Base-by-base conservation (phyloP, 352 stramenopile genomes). In the Pythium pectinolyticum region DNA sequence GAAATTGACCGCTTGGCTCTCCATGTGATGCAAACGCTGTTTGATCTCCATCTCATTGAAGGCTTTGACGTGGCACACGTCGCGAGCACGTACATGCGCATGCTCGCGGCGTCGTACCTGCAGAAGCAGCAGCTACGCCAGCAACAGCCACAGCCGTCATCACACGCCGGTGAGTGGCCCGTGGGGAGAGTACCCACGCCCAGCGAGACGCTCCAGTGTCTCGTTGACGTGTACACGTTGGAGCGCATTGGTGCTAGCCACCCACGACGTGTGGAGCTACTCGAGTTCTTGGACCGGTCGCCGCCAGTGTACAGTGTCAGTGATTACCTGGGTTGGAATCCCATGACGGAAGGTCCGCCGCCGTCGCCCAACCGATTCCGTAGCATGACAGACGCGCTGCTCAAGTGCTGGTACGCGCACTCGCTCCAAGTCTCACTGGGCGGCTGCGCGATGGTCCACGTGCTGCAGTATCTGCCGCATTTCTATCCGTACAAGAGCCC, bases 401-500 rank as follows among this genome's bases (percentile, higher is more conserved):
- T 92, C 51, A 67, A 90, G 24, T 83, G 74, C 72, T 89, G 84
- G 67, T 86, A 85, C 65, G 82, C 84, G 27, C 63, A 82, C 55
- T 75, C 70, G 17, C 66, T 96, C 3, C 73, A 78, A 40, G 57
- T 89, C 11, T 79, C 75, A 3, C 57, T 92, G 12, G 83, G n/a
- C n/a, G n/a, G 86, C n/a, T 93, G 77, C 41, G 78, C 77, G 1
- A 69, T 93, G 66, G 58, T 67, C 20, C 81, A 89, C 74, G 78
- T 92, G 57, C 55, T 96, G n/a, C 77, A 91, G 61, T 79, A 89
- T 46, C 61, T 96, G 22, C 66, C 82, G 22, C 61, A 59, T 2
- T 75, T 97, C 20, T 95, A 96, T 53, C 90, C 90, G 27, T 97
- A 94, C 72, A 91, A 93, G 67, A 72, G 77, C 9, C 82, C 82